Percentiles rank a stretch among this genome's conserved stretches.
Evolutionary conservation across 306 rosid species (phyloP).

Genomic region (Lupinus albus): DNA sequence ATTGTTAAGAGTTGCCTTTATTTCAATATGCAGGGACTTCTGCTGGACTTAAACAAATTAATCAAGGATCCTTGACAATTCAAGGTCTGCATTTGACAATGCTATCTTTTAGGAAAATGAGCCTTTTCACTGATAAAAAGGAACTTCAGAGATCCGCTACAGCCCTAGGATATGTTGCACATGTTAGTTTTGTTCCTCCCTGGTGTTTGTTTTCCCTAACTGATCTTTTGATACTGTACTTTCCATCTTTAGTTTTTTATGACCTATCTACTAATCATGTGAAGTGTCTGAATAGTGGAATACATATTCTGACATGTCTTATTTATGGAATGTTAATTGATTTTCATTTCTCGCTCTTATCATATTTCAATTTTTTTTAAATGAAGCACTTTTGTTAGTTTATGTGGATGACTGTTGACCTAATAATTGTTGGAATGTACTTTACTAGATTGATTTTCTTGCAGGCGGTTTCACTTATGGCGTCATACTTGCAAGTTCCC

Average conservation of each 20-base stretch:
- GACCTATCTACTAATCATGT: background rate
- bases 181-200: conserved; percentile 60
- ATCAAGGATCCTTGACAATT: conserved; percentile 84
- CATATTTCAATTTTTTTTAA: conserved; percentile 24
- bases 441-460: conserved; percentile 44
- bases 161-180: conserved; percentile 88
- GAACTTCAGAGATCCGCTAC: conserved; percentile 89
- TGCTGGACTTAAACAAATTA: conserved; percentile 60
- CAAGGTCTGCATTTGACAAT: conserved; percentile 79
- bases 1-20: conserved; percentile 28
- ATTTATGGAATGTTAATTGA: conserved; percentile 26
- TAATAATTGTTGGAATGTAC: conserved; percentile 38
- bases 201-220: conserved; percentile 7
- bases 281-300: background rate
- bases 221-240: conserved; percentile 25
- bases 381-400: conserved; percentile 18
- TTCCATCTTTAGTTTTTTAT: background rate
- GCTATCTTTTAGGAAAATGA: conserved; percentile 79
- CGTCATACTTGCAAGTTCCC: conserved; percentile 85
- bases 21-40: conserved; percentile 59
- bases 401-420: conserved; percentile 29
- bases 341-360: conserved; percentile 30
- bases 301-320: background rate
- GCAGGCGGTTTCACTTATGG: conserved; percentile 91
- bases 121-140: conserved; percentile 90